phyloP scores from a whole-genome alignment of 2,329 filamentous ascomycete genomes.

The Apiospora koreana region DNA sequence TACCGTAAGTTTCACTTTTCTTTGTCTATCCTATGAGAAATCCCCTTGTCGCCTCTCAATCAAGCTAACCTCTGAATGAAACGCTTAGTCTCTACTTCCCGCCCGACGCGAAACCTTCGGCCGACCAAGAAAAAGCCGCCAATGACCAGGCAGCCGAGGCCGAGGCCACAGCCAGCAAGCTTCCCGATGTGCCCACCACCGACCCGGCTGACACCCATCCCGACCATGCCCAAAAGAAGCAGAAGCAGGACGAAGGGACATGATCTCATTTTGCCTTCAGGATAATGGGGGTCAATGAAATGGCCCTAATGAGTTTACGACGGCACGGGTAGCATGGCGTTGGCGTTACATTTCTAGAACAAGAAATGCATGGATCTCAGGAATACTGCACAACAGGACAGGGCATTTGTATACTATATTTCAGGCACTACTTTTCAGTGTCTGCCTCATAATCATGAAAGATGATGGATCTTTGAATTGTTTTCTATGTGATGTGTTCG shows the following conservation, averaged over 20 bases:
- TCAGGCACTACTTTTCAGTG: not conserved
- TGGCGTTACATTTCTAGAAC: not conserved
- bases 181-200: conserved; percentile 38
- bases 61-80: not conserved
- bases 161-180: conserved; percentile 27
- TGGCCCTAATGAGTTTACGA: not conserved
- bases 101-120: conserved; percentile 19
- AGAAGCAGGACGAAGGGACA: conserved; percentile 26
- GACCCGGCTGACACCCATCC: conserved; percentile 34
- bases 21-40: not conserved
- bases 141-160: conserved; percentile 25
- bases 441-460: not conserved
- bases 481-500: not conserved
- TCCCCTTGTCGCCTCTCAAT: not conserved
- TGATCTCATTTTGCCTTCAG: not conserved
- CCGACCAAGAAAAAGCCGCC: conserved; percentile 18
- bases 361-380: not conserved
- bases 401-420: not conserved
- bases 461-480: not conserved
- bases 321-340: not conserved
- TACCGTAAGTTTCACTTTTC: conserved; percentile 65
- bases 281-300: not conserved
- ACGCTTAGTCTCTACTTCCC: conserved; percentile 27
- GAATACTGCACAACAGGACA: not conserved
- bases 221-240: conserved; percentile 35